These are phyloP conservation scores for Lipomyces kockii DNA, from an alignment of 805 yeast species.

Conservation along the genomic window DNA sequence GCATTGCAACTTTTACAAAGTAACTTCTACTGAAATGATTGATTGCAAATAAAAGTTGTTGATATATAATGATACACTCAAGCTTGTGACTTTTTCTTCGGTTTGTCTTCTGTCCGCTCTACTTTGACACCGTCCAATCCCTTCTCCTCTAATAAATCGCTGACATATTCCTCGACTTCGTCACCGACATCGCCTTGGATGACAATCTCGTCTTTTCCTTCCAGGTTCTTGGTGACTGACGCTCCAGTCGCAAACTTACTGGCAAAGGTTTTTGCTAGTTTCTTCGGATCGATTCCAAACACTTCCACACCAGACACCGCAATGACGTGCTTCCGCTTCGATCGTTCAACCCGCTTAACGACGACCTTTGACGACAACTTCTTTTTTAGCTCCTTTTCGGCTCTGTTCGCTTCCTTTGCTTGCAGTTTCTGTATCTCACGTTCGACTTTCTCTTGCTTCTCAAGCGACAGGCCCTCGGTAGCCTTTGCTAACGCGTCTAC, in stretches of 20 bases:
- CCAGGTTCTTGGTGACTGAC: constrained; percentile 84
- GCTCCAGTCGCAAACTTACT: constrained; percentile 96
- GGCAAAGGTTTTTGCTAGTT: constrained; percentile 88
- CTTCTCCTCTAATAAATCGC: constrained; percentile 72
- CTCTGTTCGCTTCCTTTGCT: constrained; percentile 64
- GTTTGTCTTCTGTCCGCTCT: constrained; percentile 84
- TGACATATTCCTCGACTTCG: constrained; percentile 79
- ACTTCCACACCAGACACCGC: constrained; percentile 88
- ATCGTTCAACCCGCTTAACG: constrained; percentile 86
- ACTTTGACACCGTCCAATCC: constrained; percentile 84
- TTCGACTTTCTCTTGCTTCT: constrained; percentile 80
- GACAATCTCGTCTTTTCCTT: constrained; percentile 87
- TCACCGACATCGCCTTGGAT: constrained; percentile 96
- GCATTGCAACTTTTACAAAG: background rate
- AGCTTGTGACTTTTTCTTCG: constrained; percentile 59
- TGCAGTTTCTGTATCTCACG: constrained; percentile 84
- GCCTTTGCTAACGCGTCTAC: constrained; percentile 56
- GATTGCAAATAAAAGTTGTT: background rate
- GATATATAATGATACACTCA: background rate
- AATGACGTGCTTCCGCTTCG: constrained; percentile 84
- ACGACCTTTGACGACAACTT: constrained; percentile 78
- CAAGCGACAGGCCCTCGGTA: constrained; percentile 59
- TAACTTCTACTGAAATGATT: background rate
- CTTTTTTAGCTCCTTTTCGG: constrained; percentile 80
- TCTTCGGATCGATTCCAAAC: constrained; percentile 85